Evolutionary conservation across 768 basidiomycete species (phyloP).

Genomic region (Gautieria morchelliformis): DNA sequence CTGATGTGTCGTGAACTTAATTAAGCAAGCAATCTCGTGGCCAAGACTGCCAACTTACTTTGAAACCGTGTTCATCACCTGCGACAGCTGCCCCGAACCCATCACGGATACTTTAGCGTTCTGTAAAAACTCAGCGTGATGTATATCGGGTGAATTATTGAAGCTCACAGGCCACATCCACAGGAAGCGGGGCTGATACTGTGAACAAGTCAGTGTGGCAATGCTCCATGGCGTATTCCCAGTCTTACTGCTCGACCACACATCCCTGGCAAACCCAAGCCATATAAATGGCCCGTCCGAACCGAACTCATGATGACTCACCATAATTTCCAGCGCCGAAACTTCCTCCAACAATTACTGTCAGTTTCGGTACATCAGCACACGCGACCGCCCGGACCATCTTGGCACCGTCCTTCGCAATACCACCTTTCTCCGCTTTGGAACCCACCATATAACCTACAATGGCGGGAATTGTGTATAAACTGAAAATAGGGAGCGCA

Average conservation of each 20-base stretch:
- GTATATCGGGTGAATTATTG: neutral
- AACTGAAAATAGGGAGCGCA: neutral
- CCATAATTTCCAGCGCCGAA: conserved; percentile 96
- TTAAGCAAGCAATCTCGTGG: neutral
- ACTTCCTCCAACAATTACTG: conserved; percentile 86
- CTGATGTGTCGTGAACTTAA: conserved; percentile 26
- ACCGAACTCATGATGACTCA: conserved; percentile 21
- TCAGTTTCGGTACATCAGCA: conserved; percentile 89
- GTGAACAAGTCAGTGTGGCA: neutral
- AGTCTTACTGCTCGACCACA: conserved; percentile 77
- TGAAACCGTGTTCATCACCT: conserved; percentile 87
- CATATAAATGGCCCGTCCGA: conserved; percentile 10
- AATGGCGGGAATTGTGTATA: no score
- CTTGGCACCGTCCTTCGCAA: conserved; percentile 93
- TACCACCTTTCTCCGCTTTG: conserved; percentile 88
- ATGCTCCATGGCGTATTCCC: conserved; percentile 6
- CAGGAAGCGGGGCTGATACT: conserved; percentile 91
- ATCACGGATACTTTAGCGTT: conserved; percentile 93
- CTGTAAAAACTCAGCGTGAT: conserved; percentile 23
- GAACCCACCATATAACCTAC: conserved; percentile 93
- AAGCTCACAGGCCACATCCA: conserved; percentile 94
- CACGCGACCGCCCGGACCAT: conserved; percentile 95
- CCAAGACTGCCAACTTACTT: conserved; percentile 36
- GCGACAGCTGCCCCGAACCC: conserved; percentile 88
- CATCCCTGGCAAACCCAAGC: conserved; percentile 55